Evolutionary conservation across 1,284 basidiomycete genomes (phyloP), one percentile per base, ranked within the genome.

Genomic region (Trichosporon inkin): DNA sequence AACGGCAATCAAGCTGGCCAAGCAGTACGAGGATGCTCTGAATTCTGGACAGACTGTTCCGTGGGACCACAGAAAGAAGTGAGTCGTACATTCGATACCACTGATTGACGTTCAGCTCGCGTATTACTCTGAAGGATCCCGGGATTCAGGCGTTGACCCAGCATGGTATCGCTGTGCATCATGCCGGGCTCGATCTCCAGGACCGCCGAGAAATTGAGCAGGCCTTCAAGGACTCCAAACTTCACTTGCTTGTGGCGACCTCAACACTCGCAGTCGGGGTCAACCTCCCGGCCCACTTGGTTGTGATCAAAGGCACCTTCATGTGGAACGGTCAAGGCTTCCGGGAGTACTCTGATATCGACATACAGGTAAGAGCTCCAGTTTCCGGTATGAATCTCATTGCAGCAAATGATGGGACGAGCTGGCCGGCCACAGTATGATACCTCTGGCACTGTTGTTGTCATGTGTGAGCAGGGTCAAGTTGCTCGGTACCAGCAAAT

Each of bases 401-500:
- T 0, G 3, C 63, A 75, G 67, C 75, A 78, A 68, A 77, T 79
- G 80, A 71, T 81, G 65, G 81, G 81, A 0, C 71, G 82, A 37
- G 79, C 96, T 82, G 95, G 94, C 6, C 84, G 95, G 19, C 94
- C 95, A 14, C 93, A 97, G 76, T 98, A 90, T 71, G 93, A 74
- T 57, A 67, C 55, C 6, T 68, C 57, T 59, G 92, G 90, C 87
- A 70, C 67, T 0, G 69, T 74, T 2, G 68, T 72, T 3, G 70
- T 74, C 57, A 73, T 76, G 72, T 76, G 74, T 59, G 69, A 75
- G 13, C 44, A 47, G 55, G n/a, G 35, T 54, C 1, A 72, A 73
- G 44, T 60, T 67, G 2, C 19, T 57, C 19, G 72, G 68, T 77
- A 70, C 52, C 62, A 67, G 14, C 64, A 68, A 14, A 69, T 74